phyloP scores from a whole-genome alignment of 352 stramenopile species.

The Elongisporangium anandrum region DNA sequence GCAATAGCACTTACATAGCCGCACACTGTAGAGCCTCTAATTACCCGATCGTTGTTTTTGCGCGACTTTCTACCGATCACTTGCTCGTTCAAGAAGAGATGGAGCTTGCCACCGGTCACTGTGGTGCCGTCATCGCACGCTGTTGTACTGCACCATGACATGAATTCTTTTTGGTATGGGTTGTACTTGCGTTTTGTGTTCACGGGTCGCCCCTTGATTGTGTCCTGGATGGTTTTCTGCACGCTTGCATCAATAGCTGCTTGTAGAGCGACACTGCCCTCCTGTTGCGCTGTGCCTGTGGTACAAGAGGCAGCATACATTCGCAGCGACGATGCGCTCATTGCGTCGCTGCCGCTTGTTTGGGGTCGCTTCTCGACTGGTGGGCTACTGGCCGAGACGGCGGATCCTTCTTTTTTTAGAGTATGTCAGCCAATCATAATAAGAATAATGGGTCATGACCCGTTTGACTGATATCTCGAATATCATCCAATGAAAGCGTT shows the following conservation, averaged over 20 bases:
- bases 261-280: no score
- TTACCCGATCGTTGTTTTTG: slow-evolving; percentile 7
- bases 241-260: slow-evolving; percentile 8
- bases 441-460: no score
- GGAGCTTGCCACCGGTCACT: slow-evolving; percentile 6
- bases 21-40: slow-evolving; percentile 5
- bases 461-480: no score
- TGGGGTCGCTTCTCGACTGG: no score
- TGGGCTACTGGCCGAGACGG: no score
- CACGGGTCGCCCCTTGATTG: slow-evolving; percentile 4
- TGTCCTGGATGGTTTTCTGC: slow-evolving; percentile 6
- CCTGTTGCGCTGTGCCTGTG: no score
- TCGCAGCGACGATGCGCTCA: no score
- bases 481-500: no score
- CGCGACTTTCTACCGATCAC: slow-evolving; percentile 8
- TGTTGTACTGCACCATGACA: slow-evolving; percentile 3
- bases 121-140: background rate
- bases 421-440: no score
- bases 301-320: no score
- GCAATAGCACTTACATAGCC: slow-evolving; percentile 8
- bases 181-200: slow-evolving; percentile 10
- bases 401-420: no score
- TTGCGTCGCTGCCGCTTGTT: no score
- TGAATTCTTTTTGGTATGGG: slow-evolving; percentile 8
- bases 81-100: slow-evolving; percentile 5